Base-by-base conservation (phyloP, 495 filamentous ascomycete genomes). In the Hypoxylon lenormandii region DNA sequence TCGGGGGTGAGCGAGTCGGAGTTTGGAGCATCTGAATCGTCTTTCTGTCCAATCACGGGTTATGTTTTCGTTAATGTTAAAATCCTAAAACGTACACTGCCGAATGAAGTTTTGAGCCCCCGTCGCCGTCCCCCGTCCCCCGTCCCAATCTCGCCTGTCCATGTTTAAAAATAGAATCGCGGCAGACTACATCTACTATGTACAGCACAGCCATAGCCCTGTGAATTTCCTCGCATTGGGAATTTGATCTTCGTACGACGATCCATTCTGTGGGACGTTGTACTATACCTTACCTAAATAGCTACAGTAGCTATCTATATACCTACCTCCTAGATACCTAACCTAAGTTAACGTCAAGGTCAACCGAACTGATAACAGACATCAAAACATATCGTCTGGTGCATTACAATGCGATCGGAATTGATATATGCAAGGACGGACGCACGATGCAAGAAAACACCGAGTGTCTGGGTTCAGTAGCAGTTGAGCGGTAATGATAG, bases 111-210 rank as follows among this genome's bases (percentile, higher is more conserved):
- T 63, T 59, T 58, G 36, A 55, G 52, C 47, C 58, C 53, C 60
- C 33, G 52, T 43, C 36, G 12, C 45, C 21, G 51, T n/a, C n/a
- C 38, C 23, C 37, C 40, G 53, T 47, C 12, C 18, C 13, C 33
- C 7, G 5, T 16, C 38, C 43, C 19, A 16, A 36, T 12, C 16
- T 28, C 16, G 19, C 4, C n/a, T 10, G 13, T 37, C 11, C 23
- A 30, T 49, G 36, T 46, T 71, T 66, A 71, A 71, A 71, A 71
- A 71, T 71, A 71, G 68, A 70, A 60, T 28, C 33, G 49, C 60
- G 60, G 60, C 55, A 45, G 60, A 48, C 50, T 57, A 64, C n/a
- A n/a, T n/a, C 48, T 8, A 33, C 10, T 3, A 7, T 33, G 10
- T 49, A 43, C 36, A 56, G 15, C 38, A 33, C 30, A 33, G 30